phyloP scores from a whole-genome alignment of 208 protist species.

The Blastocrithidia nonstop region DNA sequence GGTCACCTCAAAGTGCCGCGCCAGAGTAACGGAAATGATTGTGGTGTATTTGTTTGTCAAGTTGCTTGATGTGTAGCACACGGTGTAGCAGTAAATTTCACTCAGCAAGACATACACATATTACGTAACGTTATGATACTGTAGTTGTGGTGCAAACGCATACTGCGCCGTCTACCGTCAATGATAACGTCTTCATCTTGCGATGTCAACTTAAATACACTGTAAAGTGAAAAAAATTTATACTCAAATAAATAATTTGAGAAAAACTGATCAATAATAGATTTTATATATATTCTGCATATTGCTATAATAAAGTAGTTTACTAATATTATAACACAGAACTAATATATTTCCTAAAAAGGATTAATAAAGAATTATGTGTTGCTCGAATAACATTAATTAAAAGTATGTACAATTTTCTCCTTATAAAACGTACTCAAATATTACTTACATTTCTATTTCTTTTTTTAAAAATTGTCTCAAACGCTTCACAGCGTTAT shows the following conservation, averaged over 20 bases:
- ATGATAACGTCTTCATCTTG: conserved; percentile 18
- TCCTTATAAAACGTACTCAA: no score
- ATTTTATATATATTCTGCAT: no score
- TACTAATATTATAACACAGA: no score
- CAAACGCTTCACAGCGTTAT: no score
- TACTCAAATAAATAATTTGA: not conserved
- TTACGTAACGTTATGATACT: conserved; percentile 38
- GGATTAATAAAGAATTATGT: no score
- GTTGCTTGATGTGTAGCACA: conserved; percentile 49
- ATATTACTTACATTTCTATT: conserved; percentile 10
- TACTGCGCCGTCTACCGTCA: conserved; percentile 39
- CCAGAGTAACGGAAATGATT: conserved; percentile 60
- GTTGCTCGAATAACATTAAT: no score
- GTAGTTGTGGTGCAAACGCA: conserved; percentile 24
- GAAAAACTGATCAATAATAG: no score
- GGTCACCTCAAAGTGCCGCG: conserved; percentile 35
- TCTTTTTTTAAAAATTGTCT: not conserved
- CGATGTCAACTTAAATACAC: no score
- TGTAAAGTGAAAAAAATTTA: no score
- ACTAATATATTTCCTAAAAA: no score
- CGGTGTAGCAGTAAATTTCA: conserved; percentile 33
- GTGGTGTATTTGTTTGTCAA: conserved; percentile 74
- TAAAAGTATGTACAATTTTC: no score
- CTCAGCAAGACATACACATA: conserved; percentile 16
- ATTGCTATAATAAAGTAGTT: no score